Conservation (phyloP, 352 stramenopile species). For the Peronospora farinosa region DNA sequence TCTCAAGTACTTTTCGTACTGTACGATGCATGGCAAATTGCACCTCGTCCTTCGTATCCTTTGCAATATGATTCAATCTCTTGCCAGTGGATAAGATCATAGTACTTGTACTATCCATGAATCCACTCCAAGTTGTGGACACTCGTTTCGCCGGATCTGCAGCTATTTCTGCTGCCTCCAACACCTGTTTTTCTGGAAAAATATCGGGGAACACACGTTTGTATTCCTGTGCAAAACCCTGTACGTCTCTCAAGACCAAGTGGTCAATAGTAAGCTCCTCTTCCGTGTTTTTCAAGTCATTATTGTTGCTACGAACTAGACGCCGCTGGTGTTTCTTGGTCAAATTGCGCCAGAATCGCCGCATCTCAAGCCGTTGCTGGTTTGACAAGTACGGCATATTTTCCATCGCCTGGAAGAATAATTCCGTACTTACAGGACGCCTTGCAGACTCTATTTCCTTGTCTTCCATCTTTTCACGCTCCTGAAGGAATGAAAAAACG, state of each 20-base stretch:
- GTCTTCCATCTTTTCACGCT: slow-evolving; percentile 68
- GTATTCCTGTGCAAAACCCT: slow-evolving; percentile 76
- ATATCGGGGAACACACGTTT: slow-evolving; percentile 73
- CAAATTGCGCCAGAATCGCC: slow-evolving; percentile 72
- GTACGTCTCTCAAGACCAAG: slow-evolving; percentile 58
- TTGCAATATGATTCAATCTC: slow-evolving; percentile 74
- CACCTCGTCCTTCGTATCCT: slow-evolving; percentile 80
- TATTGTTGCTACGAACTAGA: slow-evolving; percentile 2
- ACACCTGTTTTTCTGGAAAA: slow-evolving; percentile 65
- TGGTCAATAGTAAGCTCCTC: slow-evolving; percentile 4
- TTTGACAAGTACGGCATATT: slow-evolving; percentile 41
- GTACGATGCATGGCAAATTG: slow-evolving; percentile 77
- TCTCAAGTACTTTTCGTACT: slow-evolving; percentile 67
- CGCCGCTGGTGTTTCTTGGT: slow-evolving; percentile 35
- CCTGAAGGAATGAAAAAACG: slow-evolving; percentile 75
- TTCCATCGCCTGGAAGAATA: slow-evolving; percentile 67
- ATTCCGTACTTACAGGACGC: slow-evolving; percentile 43
- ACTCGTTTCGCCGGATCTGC: slow-evolving; percentile 29
- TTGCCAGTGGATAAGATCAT: slow-evolving; percentile 80
- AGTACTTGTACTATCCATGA: slow-evolving; percentile 69
- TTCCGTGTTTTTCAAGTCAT: slow-evolving; percentile 1
- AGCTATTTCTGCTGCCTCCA: slow-evolving; percentile 45
- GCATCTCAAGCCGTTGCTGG: slow-evolving; percentile 63
- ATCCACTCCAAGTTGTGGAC: slow-evolving; percentile 44
- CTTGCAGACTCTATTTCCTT: slow-evolving; percentile 47